Base-by-base conservation (phyloP, 140 eudicot species). In the Flaveria floridana region DNA sequence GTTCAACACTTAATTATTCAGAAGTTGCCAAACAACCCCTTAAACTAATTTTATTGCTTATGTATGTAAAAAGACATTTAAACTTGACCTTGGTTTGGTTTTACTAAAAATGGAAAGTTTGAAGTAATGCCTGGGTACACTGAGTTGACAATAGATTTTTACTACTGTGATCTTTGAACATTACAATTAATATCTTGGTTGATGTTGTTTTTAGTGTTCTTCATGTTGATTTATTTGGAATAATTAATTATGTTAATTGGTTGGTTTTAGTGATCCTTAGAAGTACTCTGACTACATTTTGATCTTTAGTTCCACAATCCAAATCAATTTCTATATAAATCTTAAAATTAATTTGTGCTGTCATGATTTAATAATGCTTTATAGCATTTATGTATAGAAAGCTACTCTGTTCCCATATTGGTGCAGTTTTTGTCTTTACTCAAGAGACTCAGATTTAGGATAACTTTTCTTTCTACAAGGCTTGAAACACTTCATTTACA, bases 241-340 rank as follows among this genome's bases (percentile, higher is more conserved):
- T 57, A 20, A 20, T 57, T 57, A 20, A 20, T 57, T 21, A 57
- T 57, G 34, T 19, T 57, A 57, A 57, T 19, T 57, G 65, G 65
- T 57, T 57, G 65, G 30, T 57, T 20, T 57, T 57, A 21, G 65
- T 57, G 30, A 57, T 57, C 65, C 65, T 18, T 57, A 19, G 65
- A 4, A 16, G 59, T 52, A 52, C 23, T 52, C 59, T 52, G 23
- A 19, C 14, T 21, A 57, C 65, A 18, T 21, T 13, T 13, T 20
- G 15, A 23, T 57, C 64, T 57, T 57, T 57, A 3, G 28, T 10
- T 57, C 30, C 30, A 19, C 23, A 13, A 57, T 20, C 12, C 15
- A 9, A 21, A 9, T 18, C 15, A 5, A 57, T 57, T 19, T 57
- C 37, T 57, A 21, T 57, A 19, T 7, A 21, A 57, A 21, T 57